Evolutionary conservation across 345 rosid genomes (phyloP).

Genomic region (Citrus medica): DNA sequence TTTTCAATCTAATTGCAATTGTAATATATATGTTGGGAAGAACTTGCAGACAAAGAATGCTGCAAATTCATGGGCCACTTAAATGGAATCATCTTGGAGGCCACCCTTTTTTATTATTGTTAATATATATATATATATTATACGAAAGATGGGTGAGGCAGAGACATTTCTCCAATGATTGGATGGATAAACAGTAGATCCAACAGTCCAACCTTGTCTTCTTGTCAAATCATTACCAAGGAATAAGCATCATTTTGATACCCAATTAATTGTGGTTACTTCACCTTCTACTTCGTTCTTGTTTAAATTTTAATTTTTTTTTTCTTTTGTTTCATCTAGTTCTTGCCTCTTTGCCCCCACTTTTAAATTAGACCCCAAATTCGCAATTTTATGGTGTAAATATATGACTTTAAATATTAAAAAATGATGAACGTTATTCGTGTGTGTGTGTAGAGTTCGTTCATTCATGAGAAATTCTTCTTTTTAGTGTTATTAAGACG

Average conservation of each 20-base stretch:
- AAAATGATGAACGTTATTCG: too few relatives aligned
- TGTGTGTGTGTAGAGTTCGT: too few relatives aligned
- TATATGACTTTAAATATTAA: too few relatives aligned
- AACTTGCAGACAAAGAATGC: constrained; percentile 16
- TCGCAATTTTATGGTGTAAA: too few relatives aligned
- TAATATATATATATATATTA: not conserved
- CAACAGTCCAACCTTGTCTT: constrained; percentile 26
- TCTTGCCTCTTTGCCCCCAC: not conserved
- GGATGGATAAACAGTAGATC: constrained; percentile 16
- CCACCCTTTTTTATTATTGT: not conserved
- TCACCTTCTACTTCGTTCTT: not conserved
- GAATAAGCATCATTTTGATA: constrained; percentile 41
- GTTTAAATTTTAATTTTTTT: not conserved
- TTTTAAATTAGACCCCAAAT: too few relatives aligned
- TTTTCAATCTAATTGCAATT: not conserved
- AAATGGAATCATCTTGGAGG: constrained; percentile 7
- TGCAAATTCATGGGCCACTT: constrained; percentile 16
- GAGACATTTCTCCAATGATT: constrained; percentile 30
- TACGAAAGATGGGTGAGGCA: not conserved
- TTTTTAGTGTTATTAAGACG: too few relatives aligned
- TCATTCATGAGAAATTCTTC: too few relatives aligned
- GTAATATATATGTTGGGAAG: not conserved
- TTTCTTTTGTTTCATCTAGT: not conserved
- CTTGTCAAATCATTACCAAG: constrained; percentile 29
- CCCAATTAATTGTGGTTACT: constrained; percentile 21